These are phyloP conservation scores for Eucalyptus polybractea DNA, from an alignment of 345 rosid species.

Conservation along the genomic window DNA sequence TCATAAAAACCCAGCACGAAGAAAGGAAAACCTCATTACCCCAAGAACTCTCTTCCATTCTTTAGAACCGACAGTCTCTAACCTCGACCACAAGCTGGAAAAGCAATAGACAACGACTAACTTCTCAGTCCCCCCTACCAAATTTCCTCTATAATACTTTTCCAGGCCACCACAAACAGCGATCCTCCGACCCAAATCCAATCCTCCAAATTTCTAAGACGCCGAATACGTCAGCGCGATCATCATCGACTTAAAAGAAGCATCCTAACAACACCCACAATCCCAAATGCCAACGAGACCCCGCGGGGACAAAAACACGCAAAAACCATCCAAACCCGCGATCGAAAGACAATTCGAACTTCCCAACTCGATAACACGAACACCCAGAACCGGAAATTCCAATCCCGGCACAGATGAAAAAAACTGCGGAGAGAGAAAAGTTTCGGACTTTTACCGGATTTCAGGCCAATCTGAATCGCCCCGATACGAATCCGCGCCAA, in stretches of 20 bases:
- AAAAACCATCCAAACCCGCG: background rate
- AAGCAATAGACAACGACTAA: background rate
- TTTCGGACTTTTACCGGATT: background rate
- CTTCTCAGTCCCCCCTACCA: background rate
- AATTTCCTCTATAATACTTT: background rate
- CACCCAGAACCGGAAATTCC: background rate
- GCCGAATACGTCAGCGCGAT: background rate
- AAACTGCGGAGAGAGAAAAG: background rate
- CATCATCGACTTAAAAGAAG: background rate
- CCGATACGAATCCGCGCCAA: background rate
- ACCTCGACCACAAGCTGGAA: background rate
- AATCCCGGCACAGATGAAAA: background rate
- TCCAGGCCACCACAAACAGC: background rate
- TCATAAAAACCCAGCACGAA: background rate
- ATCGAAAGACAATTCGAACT: background rate
- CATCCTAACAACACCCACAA: background rate
- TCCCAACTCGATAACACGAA: background rate
- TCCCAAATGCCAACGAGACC: background rate
- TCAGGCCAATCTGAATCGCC: background rate
- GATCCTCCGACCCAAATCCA: background rate
- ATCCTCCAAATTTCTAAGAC: background rate
- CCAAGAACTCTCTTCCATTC: background rate
- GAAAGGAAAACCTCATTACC: background rate
- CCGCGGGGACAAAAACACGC: background rate
- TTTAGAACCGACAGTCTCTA: background rate